Conservation (phyloP, 352 stramenopile genomes). For the Pythium brachiatum region DNA sequence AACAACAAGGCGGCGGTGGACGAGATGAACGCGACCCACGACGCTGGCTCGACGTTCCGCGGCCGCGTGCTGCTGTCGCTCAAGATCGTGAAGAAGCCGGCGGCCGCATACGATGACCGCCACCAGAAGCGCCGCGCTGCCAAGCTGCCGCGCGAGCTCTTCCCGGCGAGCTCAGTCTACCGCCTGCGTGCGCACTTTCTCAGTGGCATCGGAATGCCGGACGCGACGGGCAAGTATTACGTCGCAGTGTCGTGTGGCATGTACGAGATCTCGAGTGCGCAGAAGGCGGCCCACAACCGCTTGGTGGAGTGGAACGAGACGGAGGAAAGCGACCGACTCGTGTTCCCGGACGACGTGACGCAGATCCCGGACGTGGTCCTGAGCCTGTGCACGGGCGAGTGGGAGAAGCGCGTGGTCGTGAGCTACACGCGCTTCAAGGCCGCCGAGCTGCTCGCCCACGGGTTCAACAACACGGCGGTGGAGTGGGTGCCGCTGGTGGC, state of each 20-base stretch:
- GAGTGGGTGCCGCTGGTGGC: conserved; percentile 65
- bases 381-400: conserved; percentile 68
- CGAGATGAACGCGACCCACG: conserved; percentile 60
- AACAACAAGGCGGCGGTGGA: conserved; percentile 40
- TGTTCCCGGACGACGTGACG: conserved; percentile 42
- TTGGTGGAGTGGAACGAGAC: conserved; percentile 80
- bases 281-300: conserved; percentile 57
- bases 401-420: conserved; percentile 53
- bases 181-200: conserved; percentile 69
- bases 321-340: conserved; percentile 65
- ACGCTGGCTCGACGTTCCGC: conserved; percentile 70
- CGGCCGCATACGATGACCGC: conserved; percentile 59
- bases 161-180: conserved; percentile 54
- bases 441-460: conserved; percentile 45
- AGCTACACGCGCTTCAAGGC: conserved; percentile 76
- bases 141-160: conserved; percentile 45
- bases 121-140: conserved; percentile 66
- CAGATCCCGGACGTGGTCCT: conserved; percentile 85
- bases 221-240: conserved; percentile 38
- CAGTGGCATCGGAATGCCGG: conserved; percentile 53
- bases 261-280: conserved; percentile 46
- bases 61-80: conserved; percentile 72
- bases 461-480: conserved; percentile 36
- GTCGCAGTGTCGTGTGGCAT: conserved; percentile 57
- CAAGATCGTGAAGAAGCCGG: conserved; percentile 47